These are phyloP conservation scores for Trichoderma gamsii DNA, from an alignment of 495 filamentous ascomycete species.

Conservation along the genomic window DNA sequence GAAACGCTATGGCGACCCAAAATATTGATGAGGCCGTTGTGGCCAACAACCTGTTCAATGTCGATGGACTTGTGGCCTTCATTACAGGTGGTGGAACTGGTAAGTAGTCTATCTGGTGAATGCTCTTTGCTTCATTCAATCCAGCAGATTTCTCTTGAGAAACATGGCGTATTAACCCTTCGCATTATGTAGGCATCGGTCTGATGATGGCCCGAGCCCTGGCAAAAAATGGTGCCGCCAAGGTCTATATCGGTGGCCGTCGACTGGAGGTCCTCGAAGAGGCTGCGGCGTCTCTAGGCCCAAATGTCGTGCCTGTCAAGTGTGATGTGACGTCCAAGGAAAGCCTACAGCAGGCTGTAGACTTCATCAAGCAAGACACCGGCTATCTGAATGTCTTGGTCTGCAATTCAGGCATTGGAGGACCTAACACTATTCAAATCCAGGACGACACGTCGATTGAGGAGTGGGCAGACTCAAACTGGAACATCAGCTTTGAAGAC, in stretches of 20 bases:
- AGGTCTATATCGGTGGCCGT: slow-evolving; percentile 69
- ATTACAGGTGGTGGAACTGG: slow-evolving; percentile 52
- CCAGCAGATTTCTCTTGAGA: background rate
- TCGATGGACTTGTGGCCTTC: slow-evolving; percentile 50
- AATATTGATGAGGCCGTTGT: slow-evolving; percentile 1
- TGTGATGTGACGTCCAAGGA: slow-evolving; percentile 64
- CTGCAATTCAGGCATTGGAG: slow-evolving; percentile 60
- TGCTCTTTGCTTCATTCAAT: background rate
- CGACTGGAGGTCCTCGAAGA: slow-evolving; percentile 50
- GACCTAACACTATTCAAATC: slow-evolving; percentile 38
- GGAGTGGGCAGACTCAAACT: slow-evolving; percentile 47
- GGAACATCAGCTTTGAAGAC: slow-evolving; percentile 48
- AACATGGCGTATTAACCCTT: background rate
- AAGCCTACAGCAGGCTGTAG: slow-evolving; percentile 48
- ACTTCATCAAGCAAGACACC: slow-evolving; percentile 46
- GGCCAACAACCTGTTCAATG: slow-evolving; percentile 43
- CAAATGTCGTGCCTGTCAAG: slow-evolving; percentile 47
- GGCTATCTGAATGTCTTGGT: slow-evolving; percentile 59
- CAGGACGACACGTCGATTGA: slow-evolving; percentile 37
- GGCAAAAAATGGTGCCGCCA: slow-evolving; percentile 54
- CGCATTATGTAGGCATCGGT: slow-evolving; percentile 46
- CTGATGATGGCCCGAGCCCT: slow-evolving; percentile 57
- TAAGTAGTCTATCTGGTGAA: slow-evolving; percentile 19
- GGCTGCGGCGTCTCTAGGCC: slow-evolving; percentile 36
- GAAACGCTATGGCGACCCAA: background rate